Base-by-base conservation (phyloP, 176 grass and related monocot genomes). In the Zea luxurians region DNA sequence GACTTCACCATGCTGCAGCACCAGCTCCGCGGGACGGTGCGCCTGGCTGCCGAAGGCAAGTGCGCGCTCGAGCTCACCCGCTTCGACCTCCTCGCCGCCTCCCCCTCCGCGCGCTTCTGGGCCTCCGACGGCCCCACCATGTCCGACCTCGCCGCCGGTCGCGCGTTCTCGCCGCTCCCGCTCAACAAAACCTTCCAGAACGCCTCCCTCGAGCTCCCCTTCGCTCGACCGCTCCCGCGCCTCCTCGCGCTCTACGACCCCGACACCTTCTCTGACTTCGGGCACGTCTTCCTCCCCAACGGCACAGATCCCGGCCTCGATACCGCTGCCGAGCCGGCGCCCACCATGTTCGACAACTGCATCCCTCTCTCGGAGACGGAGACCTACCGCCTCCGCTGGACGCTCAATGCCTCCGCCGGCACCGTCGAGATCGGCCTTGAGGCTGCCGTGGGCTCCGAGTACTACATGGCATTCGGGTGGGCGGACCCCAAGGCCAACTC, bases 391-490 rank as follows among this genome's bases (percentile, higher is more conserved):
- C 78, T 99, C 21, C 96, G 92, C 16, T 99, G 96, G 96, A 93
- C 96, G 38, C 78, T 99, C 27, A 88, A 96, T 48, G 55, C 88
- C 1, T 81, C 93, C 4, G 67, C 86, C 2, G 83, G 83, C 83
- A 83, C 90, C 37, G 79, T 99, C 55, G 90, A 95, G 64, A 76
- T 99, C 67, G 96, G 96, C 53, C 88, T 99, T 8, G 96, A 99
- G 82, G 92, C 92, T 0, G 73, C 79, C 0, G 48, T 99, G 0
- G 90, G 96, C 1, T 95, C 96, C 7, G 90, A 99, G 71, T 96
- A 96, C 84, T 99, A 99, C 74, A 96, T 99, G 96, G 92, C 92
- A 7, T 99, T 99, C 64, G 96, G 96, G 43, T 99, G 96, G 96
- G 79, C 96, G 1, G 86, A 84, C 13, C 90, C 96, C 40, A 85